Evolutionary conservation across 2,329 filamentous ascomycete genomes (phyloP).

Genomic region (Exophiala alcalophila): DNA sequence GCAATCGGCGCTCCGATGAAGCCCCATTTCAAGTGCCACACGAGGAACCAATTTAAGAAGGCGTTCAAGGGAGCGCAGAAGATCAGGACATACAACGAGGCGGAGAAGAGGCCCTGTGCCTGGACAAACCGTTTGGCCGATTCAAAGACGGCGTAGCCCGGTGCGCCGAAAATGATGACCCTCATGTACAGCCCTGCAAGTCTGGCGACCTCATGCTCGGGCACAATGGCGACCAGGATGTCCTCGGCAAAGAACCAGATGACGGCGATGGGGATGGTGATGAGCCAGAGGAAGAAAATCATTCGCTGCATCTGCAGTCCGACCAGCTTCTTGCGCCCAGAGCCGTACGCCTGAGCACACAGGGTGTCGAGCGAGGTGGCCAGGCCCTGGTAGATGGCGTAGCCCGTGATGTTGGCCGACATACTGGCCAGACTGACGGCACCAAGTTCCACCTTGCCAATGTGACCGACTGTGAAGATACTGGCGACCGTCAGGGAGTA

Average conservation of each 20-base stretch:
- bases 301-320: conserved; percentile 79
- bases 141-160: conserved; percentile 74
- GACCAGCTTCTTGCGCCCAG: conserved; percentile 82
- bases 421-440: conserved; percentile 69
- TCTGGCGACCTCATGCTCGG: conserved; percentile 66
- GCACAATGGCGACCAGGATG: conserved; percentile 66
- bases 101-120: conserved; percentile 80
- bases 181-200: conserved; percentile 73
- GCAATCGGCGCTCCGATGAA: conserved; percentile 80
- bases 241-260: conserved; percentile 68
- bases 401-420: conserved; percentile 76
- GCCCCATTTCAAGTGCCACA: conserved; percentile 66
- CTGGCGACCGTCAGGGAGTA: conserved; percentile 81
- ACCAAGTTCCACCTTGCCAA: conserved; percentile 68
- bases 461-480: conserved; percentile 72
- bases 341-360: conserved; percentile 90
- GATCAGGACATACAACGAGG: conserved; percentile 77
- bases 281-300: conserved; percentile 70
- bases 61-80: conserved; percentile 80
- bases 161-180: conserved; percentile 66
- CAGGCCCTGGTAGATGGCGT: conserved; percentile 69
- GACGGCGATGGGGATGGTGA: conserved; percentile 69
- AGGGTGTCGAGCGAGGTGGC: conserved; percentile 89
- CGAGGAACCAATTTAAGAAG: conserved; percentile 75
- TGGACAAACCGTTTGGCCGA: conserved; percentile 81